Base-by-base conservation (phyloP, 352 stramenopile genomes). In the Phytophthora pisi region DNA sequence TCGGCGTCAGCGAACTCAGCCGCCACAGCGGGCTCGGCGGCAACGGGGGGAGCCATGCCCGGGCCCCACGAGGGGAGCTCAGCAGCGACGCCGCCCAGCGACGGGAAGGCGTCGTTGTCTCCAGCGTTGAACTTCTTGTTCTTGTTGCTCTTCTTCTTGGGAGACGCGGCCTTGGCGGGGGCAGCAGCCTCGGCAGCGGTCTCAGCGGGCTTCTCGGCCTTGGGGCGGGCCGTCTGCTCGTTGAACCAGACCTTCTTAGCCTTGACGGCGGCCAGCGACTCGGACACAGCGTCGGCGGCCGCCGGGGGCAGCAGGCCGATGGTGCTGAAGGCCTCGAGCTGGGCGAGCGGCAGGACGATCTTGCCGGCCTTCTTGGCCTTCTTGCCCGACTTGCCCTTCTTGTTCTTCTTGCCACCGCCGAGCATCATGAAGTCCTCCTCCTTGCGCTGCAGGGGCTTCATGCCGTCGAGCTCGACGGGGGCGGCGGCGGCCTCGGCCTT, bases 171-270 rank as follows among this genome's bases (percentile, higher is more conserved):
- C 30, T 79, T 78, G 28, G 63, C 42, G 5, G 73, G 57, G 2
- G 68, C 57, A 31, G 57, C 50, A 30, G 59, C 43, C 26, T 75
- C 68, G 16, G 51, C 60, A 49, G 53, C 61, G 51, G 49, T 38
- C n/a, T 66, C 68, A n/a, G 45, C 16, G 8, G 70, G 45, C 68
- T 84, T 78, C n/a, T 80, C 79, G 10, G 65, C 51, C 58, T 77
- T 82, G 7, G 73, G 63, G 30, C 77, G 82, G 43, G 77, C 66
- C 31, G 81, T 92, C 76, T 96, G 86, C 64, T 78, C 78, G 30
- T 75, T 76, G 64, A 92, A 96, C 86, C 83, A 96, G 26, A 86
- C 69, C 80, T 99, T 99, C 90, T 98, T 98, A n/a, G 89, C 92
- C 74, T 97, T 97, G 26, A 99, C 91, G 58, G 92, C 96, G 56